These are phyloP conservation scores for Dipodascus albidus DNA, from an alignment of 805 yeast genomes.

Conservation along the genomic window DNA sequence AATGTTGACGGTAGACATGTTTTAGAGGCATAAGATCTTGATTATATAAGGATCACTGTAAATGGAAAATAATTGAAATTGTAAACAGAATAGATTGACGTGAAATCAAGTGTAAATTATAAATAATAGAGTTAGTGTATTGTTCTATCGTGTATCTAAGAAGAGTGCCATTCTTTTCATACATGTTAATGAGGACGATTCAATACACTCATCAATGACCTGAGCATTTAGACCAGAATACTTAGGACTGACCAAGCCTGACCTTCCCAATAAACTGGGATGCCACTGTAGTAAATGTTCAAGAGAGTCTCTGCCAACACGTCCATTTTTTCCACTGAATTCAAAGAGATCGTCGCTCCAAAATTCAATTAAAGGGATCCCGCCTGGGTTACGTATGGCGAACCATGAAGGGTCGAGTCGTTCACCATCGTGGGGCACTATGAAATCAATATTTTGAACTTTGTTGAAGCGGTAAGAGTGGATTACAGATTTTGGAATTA, in stretches of 20 bases:
- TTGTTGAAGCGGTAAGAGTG: conserved; percentile 45
- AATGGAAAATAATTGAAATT: too few relatives aligned
- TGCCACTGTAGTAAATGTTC: conserved; percentile 93
- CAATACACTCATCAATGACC: background rate
- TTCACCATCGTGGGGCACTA: conserved; percentile 57
- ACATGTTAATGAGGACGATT: background rate
- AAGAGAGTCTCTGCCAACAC: conserved; percentile 32
- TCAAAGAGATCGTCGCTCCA: conserved; percentile 65
- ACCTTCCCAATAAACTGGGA: conserved; percentile 46
- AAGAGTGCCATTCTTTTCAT: background rate
- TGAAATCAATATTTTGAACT: conserved; percentile 42
- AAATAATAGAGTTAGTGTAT: too few relatives aligned
- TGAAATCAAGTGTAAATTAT: background rate
- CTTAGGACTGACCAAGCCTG: background rate
- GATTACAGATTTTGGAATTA: conserved; percentile 33
- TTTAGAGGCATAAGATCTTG: background rate
- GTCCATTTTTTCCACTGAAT: conserved; percentile 30
- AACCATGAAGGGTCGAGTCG: conserved; percentile 62
- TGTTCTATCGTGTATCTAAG: too few relatives aligned
- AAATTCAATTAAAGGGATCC: conserved; percentile 62
- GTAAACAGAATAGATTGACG: background rate
- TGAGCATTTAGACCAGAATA: background rate
- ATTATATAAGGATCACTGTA: too few relatives aligned
- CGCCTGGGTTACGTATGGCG: conserved; percentile 52
- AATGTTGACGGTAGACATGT: background rate